Conservation (phyloP, 225 moss, liverwort and hornwort genomes). For the Pleurozium schreberi region DNA sequence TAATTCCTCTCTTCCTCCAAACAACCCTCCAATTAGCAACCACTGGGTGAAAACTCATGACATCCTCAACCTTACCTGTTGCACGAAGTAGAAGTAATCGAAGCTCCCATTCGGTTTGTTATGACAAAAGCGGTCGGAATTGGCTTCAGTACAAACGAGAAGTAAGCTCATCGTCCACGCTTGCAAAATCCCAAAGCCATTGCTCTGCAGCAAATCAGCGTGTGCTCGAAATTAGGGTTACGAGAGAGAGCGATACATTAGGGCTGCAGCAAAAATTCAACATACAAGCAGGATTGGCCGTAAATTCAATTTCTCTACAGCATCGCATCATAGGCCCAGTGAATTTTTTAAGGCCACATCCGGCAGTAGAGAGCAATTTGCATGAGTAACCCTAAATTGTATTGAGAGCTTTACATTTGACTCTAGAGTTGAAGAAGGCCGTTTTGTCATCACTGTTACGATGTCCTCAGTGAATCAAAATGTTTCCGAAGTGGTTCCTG, state of each 20-base stretch:
- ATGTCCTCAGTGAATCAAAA: neutral
- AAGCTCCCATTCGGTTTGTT: neutral
- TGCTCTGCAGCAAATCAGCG: neutral
- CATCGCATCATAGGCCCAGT: neutral
- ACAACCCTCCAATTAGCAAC: neutral
- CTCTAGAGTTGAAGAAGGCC: neutral
- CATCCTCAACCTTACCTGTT: neutral
- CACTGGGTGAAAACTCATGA: neutral
- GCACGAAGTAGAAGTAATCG: conserved; percentile 13
- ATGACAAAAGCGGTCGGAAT: neutral
- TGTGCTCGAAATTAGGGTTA: neutral
- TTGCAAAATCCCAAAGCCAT: neutral
- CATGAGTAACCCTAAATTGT: neutral
- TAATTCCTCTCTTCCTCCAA: neutral
- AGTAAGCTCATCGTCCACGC: neutral
- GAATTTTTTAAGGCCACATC: neutral
- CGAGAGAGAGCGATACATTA: neutral
- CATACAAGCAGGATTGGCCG: too few relatives aligned
- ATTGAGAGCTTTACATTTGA: neutral
- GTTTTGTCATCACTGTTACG: neutral
- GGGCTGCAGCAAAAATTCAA: too few relatives aligned
- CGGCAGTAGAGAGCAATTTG: neutral
- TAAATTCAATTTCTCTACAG: too few relatives aligned
- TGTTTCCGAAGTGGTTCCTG: neutral
- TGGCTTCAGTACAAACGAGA: neutral